Percentiles rank a stretch among this genome's conserved stretches.
Evolutionary conservation across 192 early-diverging fungal genomes (phyloP).

Genomic region (Coemansia sp.): DNA sequence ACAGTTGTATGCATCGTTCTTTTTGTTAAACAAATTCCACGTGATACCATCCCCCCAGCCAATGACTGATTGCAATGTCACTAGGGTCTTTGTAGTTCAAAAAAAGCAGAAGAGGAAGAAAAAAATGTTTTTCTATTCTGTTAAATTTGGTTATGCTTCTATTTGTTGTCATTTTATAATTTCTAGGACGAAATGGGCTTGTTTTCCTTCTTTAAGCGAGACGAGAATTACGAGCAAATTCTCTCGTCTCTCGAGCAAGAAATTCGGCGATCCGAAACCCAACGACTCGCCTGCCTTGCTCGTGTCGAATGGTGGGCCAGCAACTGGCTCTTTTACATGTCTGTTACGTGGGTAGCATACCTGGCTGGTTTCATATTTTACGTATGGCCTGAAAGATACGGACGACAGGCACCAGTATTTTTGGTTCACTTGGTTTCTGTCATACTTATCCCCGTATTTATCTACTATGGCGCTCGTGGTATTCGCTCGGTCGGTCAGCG

Average conservation of each 20-base stretch:
- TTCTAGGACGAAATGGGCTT: constrained; percentile 26
- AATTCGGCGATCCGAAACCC: constrained; percentile 57
- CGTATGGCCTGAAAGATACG: constrained; percentile 46
- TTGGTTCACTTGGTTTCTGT: constrained; percentile 30
- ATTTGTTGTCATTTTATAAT: background rate
- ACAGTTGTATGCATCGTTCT: too few relatives aligned
- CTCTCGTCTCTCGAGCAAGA: constrained; percentile 62
- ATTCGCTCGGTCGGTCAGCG: constrained; percentile 32
- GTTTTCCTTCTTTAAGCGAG: constrained; percentile 45
- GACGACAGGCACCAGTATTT: constrained; percentile 16
- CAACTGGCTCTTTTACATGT: constrained; percentile 49
- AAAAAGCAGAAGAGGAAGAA: background rate
- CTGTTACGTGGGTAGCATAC: constrained; percentile 43
- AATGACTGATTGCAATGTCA: constrained; percentile 1
- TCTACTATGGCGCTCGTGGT: constrained; percentile 45
- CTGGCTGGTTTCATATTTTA: constrained; percentile 40
- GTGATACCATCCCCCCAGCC: background rate
- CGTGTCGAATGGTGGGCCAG: constrained; percentile 39
- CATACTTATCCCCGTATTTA: constrained; percentile 21
- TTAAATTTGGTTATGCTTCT: background rate
- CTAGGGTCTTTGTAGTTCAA: background rate
- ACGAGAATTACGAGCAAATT: constrained; percentile 65
- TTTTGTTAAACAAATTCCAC: too few relatives aligned
- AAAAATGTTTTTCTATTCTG: background rate
- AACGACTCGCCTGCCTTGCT: constrained; percentile 20